Evolutionary conservation across 108 stramenopile genomes (phyloP), one percentile per base, ranked within the genome.

Genomic region (Thalassiosira profunda): DNA sequence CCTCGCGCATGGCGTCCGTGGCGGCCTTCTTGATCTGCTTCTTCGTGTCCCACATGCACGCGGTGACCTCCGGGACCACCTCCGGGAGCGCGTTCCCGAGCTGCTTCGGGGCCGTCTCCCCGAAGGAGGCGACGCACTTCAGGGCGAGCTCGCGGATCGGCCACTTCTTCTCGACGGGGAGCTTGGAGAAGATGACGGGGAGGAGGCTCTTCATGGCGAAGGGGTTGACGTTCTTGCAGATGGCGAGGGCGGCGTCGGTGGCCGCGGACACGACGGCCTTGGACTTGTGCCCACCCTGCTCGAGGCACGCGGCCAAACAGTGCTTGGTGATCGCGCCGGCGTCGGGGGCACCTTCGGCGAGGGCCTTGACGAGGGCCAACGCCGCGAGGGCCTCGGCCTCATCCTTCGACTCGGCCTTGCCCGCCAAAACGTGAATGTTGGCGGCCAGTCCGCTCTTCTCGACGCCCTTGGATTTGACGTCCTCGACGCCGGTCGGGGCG

Each of bases 41-140:
- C 94, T 98, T 98, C 57, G 98, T 96, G 82, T 98, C 98, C 94
- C 96, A 96, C 95, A 98, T 96, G 66, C 90, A 95, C 4, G 93
- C 92, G 11, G 98, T 96, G 33, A 98, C 89, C 61, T 96, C 95
- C 30, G 98, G 98, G 24, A 98, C 94, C 20, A 98, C 61, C 76
- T 92, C 86, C 9, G 94, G 95, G 60, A 98, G 91, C 38, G 89
- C 84, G 60, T 87, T 82, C 51, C 87, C 91, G 4, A 96, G 77
- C 60, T 95, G 91, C 62, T 85, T 87, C n/a, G 95, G 94, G 15
- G 91, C 93, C 29, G 38, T 58, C 43, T 61, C 74, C 23, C 67
- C 79, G 80, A 96, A 95, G 21, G 62, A 49, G 7, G 78, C 78
- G 58, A 97, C 53, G 53, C 92, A 93, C 28, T 88, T 76, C 47